Conservation (phyloP, 495 filamentous ascomycete species). For the Stereocaulon alpinum region DNA sequence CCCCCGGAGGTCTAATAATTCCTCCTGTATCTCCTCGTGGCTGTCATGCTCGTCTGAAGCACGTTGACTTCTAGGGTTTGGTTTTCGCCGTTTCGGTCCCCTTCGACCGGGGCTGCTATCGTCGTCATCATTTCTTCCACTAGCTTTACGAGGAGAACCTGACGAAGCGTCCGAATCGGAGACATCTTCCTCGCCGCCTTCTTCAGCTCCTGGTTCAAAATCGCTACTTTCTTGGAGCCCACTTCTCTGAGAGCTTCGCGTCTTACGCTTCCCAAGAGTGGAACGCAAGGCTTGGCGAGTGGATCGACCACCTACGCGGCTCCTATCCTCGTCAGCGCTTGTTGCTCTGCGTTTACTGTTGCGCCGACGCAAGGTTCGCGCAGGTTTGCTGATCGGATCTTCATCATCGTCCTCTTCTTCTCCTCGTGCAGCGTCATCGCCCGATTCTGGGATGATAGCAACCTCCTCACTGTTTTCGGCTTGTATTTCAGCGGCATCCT, state of each 20-base stretch:
- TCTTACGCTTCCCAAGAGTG: conserved; percentile 32
- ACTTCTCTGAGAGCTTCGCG: conserved; percentile 42
- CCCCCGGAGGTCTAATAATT: conserved; percentile 57
- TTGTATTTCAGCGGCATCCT: conserved; percentile 28
- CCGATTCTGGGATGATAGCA: conserved; percentile 43
- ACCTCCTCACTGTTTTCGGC: conserved; percentile 37
- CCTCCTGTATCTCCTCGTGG: conserved; percentile 67
- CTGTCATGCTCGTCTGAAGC: conserved; percentile 36
- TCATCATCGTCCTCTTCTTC: conserved; percentile 67
- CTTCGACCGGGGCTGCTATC: conserved; percentile 41
- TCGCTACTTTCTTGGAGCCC: conserved; percentile 66
- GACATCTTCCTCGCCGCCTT: conserved; percentile 54
- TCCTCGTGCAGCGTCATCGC: conserved; percentile 35
- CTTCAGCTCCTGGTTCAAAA: conserved; percentile 66
- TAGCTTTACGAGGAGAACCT: conserved; percentile 35
- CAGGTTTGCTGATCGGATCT: conserved; percentile 39
- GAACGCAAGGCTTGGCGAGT: conserved; percentile 39
- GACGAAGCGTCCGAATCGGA: conserved; percentile 41
- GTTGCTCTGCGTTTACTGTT: conserved; percentile 30
- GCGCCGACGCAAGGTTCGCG: conserved; percentile 40
- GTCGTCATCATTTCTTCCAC: conserved; percentile 38
- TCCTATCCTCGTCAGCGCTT: conserved; percentile 27
- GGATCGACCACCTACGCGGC: conserved; percentile 32
- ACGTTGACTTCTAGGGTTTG: conserved; percentile 43
- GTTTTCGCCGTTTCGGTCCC: conserved; percentile 39